Conservation (phyloP, 2,329 filamentous ascomycete genomes). For the Aspergillus sp. region DNA sequence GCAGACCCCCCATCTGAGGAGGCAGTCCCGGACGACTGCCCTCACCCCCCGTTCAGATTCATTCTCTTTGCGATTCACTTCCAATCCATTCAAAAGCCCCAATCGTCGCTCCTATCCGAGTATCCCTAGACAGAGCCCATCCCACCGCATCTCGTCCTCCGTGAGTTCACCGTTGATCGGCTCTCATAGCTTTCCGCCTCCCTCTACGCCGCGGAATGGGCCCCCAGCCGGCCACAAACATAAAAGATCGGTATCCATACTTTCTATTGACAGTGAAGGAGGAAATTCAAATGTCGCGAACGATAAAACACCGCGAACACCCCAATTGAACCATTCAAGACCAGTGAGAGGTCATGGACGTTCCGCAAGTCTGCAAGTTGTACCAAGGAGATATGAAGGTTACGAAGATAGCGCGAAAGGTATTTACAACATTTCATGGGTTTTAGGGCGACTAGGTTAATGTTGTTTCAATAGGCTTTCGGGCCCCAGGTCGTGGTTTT, state of each 20-base stretch:
- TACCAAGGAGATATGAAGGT: slow-evolving; percentile 50
- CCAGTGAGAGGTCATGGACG: slow-evolving; percentile 68
- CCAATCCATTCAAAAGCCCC: slow-evolving; percentile 36
- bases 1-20: slow-evolving; percentile 34
- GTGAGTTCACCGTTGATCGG: slow-evolving; percentile 39
- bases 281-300: slow-evolving; percentile 13
- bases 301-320: slow-evolving; percentile 31
- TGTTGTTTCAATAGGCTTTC: slow-evolving; percentile 26
- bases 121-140: slow-evolving; percentile 33
- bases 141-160: slow-evolving; percentile 42
- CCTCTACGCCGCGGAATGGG: slow-evolving; percentile 32
- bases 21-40: slow-evolving; percentile 35
- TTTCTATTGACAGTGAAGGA: slow-evolving; percentile 66
- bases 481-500: slow-evolving; percentile 33
- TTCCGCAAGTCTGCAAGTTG: slow-evolving; percentile 78
- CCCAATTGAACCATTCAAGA: slow-evolving; percentile 47
- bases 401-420: slow-evolving; percentile 43
- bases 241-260: slow-evolving; percentile 76
- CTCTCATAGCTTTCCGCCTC: slow-evolving; percentile 44
- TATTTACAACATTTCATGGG: slow-evolving; percentile 19
- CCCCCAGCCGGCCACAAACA: slow-evolving; percentile 57
- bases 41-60: slow-evolving; percentile 36
- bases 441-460: not conserved
- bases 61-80: slow-evolving; percentile 40
- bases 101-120: slow-evolving; percentile 37